Conservation (phyloP, 805 yeast genomes). For the Wickerhamomyces mucosus region DNA sequence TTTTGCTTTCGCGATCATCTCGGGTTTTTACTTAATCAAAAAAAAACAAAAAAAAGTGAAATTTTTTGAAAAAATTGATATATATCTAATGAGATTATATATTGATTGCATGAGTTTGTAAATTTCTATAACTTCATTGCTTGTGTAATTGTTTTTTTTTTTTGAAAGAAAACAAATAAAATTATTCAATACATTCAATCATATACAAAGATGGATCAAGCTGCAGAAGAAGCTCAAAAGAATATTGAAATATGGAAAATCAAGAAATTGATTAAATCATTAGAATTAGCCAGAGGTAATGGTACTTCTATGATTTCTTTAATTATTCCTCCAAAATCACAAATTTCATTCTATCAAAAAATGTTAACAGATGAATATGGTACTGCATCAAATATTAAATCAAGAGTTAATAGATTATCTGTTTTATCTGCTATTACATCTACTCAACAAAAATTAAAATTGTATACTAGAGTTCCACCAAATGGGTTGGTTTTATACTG, state of each 20-base stretch:
- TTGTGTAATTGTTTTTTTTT: too few relatives aligned
- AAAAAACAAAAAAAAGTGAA: too few relatives aligned
- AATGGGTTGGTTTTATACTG: constrained; percentile 95
- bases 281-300: constrained; percentile 92
- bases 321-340: constrained; percentile 93
- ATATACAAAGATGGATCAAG: constrained; percentile 28
- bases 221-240: constrained; percentile 84
- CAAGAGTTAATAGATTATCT: constrained; percentile 93
- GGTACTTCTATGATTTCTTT: constrained; percentile 99
- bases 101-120: too few relatives aligned
- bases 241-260: constrained; percentile 99
- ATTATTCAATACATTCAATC: too few relatives aligned
- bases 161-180: too few relatives aligned
- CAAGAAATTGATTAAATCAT: constrained; percentile 82
- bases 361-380: constrained; percentile 98
- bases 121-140: too few relatives aligned
- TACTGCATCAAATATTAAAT: constrained; percentile 95
- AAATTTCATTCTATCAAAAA: constrained; percentile 77
- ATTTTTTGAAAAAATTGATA: too few relatives aligned
- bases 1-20: too few relatives aligned
- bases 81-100: too few relatives aligned
- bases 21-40: too few relatives aligned
- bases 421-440: constrained; percentile 96
- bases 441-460: constrained; percentile 91
- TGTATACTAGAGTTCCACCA: constrained; percentile 82